Conservation (phyloP, 2,329 filamentous ascomycete genomes). For the Penicillium sp. region DNA sequence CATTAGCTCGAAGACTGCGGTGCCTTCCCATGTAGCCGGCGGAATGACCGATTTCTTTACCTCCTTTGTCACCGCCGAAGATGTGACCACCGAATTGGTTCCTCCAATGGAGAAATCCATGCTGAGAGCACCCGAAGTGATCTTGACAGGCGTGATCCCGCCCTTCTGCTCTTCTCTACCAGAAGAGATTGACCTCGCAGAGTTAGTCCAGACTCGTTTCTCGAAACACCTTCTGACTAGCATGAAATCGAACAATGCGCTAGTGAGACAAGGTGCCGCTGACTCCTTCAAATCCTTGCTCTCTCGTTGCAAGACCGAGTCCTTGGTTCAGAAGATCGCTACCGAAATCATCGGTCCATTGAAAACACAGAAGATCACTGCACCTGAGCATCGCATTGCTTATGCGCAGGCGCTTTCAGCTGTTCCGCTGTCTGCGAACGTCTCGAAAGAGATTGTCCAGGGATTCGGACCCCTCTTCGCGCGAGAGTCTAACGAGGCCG, state of each 20-base stretch:
- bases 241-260: constrained; percentile 81
- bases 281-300: constrained; percentile 72
- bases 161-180: constrained; percentile 71
- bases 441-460: constrained; percentile 65
- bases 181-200: constrained; percentile 70
- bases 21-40: constrained; percentile 69
- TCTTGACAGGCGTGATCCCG: constrained; percentile 74
- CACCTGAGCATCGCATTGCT: constrained; percentile 77
- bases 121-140: constrained; percentile 83
- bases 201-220: constrained; percentile 67
- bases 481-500: constrained; percentile 87
- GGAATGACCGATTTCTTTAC: constrained; percentile 80
- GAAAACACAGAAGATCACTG: constrained; percentile 78
- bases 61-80: constrained; percentile 69
- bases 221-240: constrained; percentile 86
- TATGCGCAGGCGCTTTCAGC: constrained; percentile 76
- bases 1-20: constrained; percentile 68
- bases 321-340: constrained; percentile 63
- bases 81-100: constrained; percentile 72
- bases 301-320: constrained; percentile 57
- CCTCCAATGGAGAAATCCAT: constrained; percentile 85
- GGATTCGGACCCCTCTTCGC: constrained; percentile 66
- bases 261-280: constrained; percentile 72
- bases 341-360: constrained; percentile 77
- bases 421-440: constrained; percentile 58